phyloP scores from a whole-genome alignment of 31 red algal genomes.

The Asparagopsis taxiformis region DNA sequence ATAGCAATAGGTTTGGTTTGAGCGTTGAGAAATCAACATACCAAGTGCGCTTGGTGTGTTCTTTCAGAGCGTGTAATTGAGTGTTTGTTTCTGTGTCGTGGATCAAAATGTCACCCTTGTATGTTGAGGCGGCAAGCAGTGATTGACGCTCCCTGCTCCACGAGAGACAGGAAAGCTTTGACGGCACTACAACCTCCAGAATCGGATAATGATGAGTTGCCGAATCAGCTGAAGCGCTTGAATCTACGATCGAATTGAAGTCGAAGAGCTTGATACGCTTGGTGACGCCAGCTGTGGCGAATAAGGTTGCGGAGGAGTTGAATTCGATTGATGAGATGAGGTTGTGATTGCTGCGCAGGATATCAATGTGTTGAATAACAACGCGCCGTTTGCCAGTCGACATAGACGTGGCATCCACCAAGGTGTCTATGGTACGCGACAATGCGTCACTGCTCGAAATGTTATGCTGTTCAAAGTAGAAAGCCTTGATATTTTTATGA shows the following conservation, averaged over 20 bases:
- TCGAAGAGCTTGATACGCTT: slow-evolving; percentile 92
- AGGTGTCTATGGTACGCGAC: not conserved
- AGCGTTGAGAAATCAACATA: slow-evolving; percentile 67
- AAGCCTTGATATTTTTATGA: slow-evolving; percentile 15
- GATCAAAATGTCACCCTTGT: slow-evolving; percentile 81
- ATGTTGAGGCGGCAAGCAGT: slow-evolving; percentile 60
- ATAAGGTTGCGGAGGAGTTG: slow-evolving; percentile 57
- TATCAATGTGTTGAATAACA: slow-evolving; percentile 30
- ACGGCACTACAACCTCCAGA: slow-evolving; percentile 63
- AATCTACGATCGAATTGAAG: slow-evolving; percentile 29
- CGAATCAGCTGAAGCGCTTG: not conserved
- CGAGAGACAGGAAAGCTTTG: slow-evolving; percentile 74
- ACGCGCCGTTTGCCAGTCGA: slow-evolving; percentile 9
- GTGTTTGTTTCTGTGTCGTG: slow-evolving; percentile 68
- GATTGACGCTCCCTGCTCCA: slow-evolving; percentile 60
- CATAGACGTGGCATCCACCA: slow-evolving; percentile 47
- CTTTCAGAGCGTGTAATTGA: slow-evolving; percentile 17
- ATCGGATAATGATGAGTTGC: slow-evolving; percentile 80
- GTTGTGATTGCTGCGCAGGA: slow-evolving; percentile 30
- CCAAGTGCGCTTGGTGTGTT: slow-evolving; percentile 75
- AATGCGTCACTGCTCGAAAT: slow-evolving; percentile 1
- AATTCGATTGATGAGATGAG: slow-evolving; percentile 88
- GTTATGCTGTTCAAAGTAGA: slow-evolving; percentile 16
- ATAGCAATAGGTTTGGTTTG: slow-evolving; percentile 57
- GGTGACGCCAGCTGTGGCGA: slow-evolving; percentile 82